These are phyloP conservation scores for Cryptosporidium meleagridis DNA, from an alignment of 169 alveolate species.

Conservation along the genomic window DNA sequence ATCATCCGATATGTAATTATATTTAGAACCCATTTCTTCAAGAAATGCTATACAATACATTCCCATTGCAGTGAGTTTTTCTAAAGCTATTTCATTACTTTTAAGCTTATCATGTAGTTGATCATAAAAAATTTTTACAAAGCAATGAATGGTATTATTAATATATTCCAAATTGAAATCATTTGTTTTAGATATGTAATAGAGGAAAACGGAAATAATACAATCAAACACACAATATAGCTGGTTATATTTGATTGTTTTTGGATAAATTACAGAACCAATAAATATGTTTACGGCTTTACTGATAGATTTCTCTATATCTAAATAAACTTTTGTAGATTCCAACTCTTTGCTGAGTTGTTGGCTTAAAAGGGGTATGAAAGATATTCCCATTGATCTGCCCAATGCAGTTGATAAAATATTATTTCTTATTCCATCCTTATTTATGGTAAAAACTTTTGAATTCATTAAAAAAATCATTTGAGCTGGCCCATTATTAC, in stretches of 20 bases:
- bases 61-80: background rate
- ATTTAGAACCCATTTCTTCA: conserved; percentile 3
- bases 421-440: background rate
- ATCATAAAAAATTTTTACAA: background rate
- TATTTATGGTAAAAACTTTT: background rate
- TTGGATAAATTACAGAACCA: conserved; percentile 1
- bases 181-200: background rate
- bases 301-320: background rate
- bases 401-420: conserved; percentile 33
- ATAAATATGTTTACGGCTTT: background rate
- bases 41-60: conserved; percentile 19
- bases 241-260: background rate
- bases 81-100: background rate
- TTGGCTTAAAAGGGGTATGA: conserved; percentile 35
- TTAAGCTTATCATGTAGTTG: background rate
- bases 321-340: background rate
- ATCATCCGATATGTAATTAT: background rate
- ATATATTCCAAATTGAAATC: background rate
- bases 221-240: conserved; percentile 43
- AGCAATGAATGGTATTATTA: background rate
- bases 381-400: conserved; percentile 37
- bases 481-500: background rate
- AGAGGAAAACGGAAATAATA: conserved; percentile 21
- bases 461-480: background rate
- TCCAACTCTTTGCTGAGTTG: background rate